Conservation (phyloP, 495 filamentous ascomycete species). For the Aspergillus campestris region DNA sequence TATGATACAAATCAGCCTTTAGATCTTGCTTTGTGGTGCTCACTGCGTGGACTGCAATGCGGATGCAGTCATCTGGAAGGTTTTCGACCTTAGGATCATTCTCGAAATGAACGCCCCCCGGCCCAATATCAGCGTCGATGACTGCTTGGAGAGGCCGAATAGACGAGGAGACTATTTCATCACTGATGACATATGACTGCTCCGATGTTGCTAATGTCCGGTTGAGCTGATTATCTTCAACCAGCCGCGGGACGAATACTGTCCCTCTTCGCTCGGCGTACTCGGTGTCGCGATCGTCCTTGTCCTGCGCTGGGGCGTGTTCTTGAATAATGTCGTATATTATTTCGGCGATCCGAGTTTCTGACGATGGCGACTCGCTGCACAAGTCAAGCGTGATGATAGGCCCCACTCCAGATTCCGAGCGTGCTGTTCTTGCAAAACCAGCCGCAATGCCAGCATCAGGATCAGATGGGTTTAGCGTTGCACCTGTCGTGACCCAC, state of each 20-base stretch:
- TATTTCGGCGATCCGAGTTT: background rate
- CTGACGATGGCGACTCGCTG: background rate
- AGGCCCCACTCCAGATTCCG: slow-evolving; percentile 17
- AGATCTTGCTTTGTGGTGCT: slow-evolving; percentile 36
- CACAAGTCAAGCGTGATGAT: slow-evolving; percentile 25
- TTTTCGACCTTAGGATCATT: background rate
- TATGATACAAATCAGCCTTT: slow-evolving; percentile 13
- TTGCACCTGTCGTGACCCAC: slow-evolving; percentile 21
- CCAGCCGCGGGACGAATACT: slow-evolving; percentile 16
- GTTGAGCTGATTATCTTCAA: slow-evolving; percentile 9
- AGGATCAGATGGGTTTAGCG: slow-evolving; percentile 10
- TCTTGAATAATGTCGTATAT: slow-evolving; percentile 10
- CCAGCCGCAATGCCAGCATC: slow-evolving; percentile 15
- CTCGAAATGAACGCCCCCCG: slow-evolving; percentile 2
- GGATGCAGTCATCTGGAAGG: slow-evolving; percentile 14
- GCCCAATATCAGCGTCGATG: background rate
- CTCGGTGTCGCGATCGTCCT: slow-evolving; percentile 11
- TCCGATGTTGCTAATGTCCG: background rate
- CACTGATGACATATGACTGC: background rate
- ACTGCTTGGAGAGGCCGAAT: slow-evolving; percentile 6
- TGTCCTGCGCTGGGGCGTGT: slow-evolving; percentile 5
- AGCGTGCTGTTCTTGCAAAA: slow-evolving; percentile 24
- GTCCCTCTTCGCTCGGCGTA: slow-evolving; percentile 15
- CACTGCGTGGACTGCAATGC: slow-evolving; percentile 22
- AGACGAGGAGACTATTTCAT: slow-evolving; percentile 8